These are phyloP conservation scores for Stagonosporopsis tanaceti DNA, from an alignment of 2,329 filamentous ascomycete genomes.

Conservation along the genomic window DNA sequence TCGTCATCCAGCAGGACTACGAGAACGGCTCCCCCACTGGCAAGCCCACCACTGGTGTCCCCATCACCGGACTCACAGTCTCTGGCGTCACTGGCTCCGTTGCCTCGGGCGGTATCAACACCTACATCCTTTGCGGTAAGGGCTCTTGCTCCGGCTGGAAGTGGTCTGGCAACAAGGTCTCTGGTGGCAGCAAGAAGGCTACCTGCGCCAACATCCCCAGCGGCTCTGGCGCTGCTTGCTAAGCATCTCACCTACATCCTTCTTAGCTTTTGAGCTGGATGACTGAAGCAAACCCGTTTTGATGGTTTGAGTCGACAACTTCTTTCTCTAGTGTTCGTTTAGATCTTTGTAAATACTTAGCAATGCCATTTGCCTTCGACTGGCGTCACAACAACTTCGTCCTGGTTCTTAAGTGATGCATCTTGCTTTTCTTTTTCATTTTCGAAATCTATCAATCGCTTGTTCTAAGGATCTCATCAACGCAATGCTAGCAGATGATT, in stretches of 20 bases:
- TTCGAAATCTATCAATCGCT: too few relatives aligned
- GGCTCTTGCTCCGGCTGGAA: conserved; percentile 64
- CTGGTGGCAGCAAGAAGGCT: conserved; percentile 49
- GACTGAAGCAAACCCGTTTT: conserved; percentile 5
- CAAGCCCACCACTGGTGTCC: conserved; percentile 57
- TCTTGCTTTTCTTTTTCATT: too few relatives aligned
- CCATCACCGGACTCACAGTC: conserved; percentile 56
- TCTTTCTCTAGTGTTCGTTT: conserved; percentile 1
- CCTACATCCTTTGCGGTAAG: conserved; percentile 65
- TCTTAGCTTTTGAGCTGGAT: conserved; percentile 4
- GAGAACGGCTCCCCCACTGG: conserved; percentile 56
- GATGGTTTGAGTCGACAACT: conserved; percentile 12
- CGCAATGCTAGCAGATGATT: too few relatives aligned
- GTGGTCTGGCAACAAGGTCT: conserved; percentile 56
- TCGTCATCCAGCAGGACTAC: conserved; percentile 63
- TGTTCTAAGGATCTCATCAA: too few relatives aligned
- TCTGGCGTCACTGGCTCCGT: conserved; percentile 53
- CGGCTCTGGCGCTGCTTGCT: conserved; percentile 45
- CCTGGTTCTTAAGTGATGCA: not conserved
- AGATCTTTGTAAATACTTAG: conserved; percentile 11
- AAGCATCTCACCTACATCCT: conserved; percentile 12
- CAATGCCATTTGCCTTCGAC: conserved; percentile 5
- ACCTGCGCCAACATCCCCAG: conserved; percentile 47
- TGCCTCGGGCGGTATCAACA: conserved; percentile 43
- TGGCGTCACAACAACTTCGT: not conserved